Base-by-base conservation (phyloP, 805 yeast species). In the Sugiyamaella marilandica region DNA sequence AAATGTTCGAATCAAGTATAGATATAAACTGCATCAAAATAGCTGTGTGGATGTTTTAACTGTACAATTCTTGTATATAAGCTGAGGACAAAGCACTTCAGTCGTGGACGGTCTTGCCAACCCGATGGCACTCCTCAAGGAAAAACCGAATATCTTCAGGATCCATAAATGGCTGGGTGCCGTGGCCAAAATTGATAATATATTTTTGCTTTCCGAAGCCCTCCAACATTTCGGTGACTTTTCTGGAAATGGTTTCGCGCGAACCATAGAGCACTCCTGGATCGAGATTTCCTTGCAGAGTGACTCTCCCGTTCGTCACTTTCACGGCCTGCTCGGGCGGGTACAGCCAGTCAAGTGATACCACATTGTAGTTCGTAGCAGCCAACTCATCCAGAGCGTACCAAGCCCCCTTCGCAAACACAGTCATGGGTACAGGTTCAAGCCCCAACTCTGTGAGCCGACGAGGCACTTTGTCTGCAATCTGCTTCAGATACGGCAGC, bases 321-420 rank as follows among this genome's bases (percentile, higher is more conserved):
- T 80, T 78, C 24, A 86, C 88, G 2, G 98, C 97, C 56, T 87
- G 88, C 41, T 75, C 80, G 11, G 98, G 98, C 59, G 79, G 84
- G 72, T 83, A 84, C 36, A 82, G 73, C 97, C 98, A 94, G 69
- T 94, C 99, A 53, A 94, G 77, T 1, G 97, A 90, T n/a, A 94
- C 89, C 14, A 81, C 81, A 64, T 90, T 83, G 70, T 88, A 94
- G 10, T 91, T 94, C 5, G 87, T 73, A 45, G 81, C 82, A 65
- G 95, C 85, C 55, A 94, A 75, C 51, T 84, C 85, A 60, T 92
- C 91, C 49, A 94, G 74, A 4, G 98, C 97, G 63, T 89, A 92
- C 97, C 97, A 92, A 0, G 99, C 94, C 41, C 96, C 96, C 72
- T 91, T 94, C 29, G 97, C 90, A 64, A 94, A 94, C 8, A 91